These are phyloP conservation scores for Fraxinus ornus DNA, from an alignment of 305 asterid genomes.

Conservation along the genomic window DNA sequence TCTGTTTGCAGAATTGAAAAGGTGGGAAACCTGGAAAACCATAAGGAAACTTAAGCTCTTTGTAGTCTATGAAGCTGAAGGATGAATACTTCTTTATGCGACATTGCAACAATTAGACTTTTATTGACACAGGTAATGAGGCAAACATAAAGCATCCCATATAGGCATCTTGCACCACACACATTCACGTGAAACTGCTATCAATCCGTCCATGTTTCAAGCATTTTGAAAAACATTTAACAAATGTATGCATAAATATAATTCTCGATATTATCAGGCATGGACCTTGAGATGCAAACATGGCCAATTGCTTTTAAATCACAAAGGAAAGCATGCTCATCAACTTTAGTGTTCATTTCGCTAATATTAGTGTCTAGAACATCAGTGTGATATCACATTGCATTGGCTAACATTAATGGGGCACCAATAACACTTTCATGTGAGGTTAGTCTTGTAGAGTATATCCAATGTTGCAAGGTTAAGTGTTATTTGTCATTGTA, in stretches of 20 bases:
- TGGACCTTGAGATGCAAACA: not conserved
- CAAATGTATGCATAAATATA: not conserved
- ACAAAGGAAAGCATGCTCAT: not conserved
- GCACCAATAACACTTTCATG: not conserved
- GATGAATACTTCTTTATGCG: not conserved
- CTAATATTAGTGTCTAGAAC: not conserved
- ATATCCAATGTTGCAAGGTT: not conserved
- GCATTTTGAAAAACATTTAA: not conserved
- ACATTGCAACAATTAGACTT: not conserved
- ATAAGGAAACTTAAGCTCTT: not conserved
- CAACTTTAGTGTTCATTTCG: not conserved
- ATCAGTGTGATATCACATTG: not conserved
- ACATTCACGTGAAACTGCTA: not conserved
- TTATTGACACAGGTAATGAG: not conserved
- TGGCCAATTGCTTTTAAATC: not conserved
- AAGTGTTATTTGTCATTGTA: not conserved
- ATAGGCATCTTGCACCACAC: not conserved
- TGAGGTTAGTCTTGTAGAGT: not conserved
- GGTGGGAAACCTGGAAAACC: constrained; percentile 39
- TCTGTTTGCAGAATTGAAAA: constrained; percentile 26
- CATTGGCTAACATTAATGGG: not conserved
- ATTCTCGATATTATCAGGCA: not conserved
- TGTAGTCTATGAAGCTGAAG: not conserved
- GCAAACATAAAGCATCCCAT: not conserved
- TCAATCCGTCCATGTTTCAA: not conserved